phyloP scores from a whole-genome alignment of 495 filamentous ascomycete genomes.

The Aspergillus funiculosus region DNA sequence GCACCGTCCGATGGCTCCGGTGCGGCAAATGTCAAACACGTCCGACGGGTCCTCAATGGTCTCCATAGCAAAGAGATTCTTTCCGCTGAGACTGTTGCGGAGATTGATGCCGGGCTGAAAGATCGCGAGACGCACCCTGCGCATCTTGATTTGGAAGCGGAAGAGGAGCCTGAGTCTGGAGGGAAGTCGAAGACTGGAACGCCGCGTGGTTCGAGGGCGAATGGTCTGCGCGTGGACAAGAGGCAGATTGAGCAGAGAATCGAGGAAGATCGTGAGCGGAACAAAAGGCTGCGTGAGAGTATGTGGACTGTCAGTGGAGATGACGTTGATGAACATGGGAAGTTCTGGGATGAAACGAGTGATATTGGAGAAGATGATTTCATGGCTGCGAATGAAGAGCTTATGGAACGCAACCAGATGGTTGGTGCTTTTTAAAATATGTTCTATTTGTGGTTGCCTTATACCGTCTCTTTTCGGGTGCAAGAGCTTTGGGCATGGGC shows the following conservation, averaged over 20 bases:
- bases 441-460: background rate
- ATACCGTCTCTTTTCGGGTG: too few relatives aligned
- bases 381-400: slow-evolving; percentile 65
- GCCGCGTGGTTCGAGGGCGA: slow-evolving; percentile 28
- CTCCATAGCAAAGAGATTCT: slow-evolving; percentile 64
- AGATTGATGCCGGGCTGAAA: slow-evolving; percentile 75
- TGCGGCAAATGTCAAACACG: slow-evolving; percentile 90
- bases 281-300: slow-evolving; percentile 81
- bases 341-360: slow-evolving; percentile 73
- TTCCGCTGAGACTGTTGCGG: slow-evolving; percentile 57
- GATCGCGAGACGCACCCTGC: slow-evolving; percentile 56
- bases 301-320: slow-evolving; percentile 76
- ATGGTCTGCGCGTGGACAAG: slow-evolving; percentile 61
- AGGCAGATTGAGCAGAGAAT: slow-evolving; percentile 89
- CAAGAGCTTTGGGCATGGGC: too few relatives aligned
- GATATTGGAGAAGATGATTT: slow-evolving; percentile 81
- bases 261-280: slow-evolving; percentile 92
- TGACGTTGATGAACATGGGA: slow-evolving; percentile 57
- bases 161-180: slow-evolving; percentile 26
- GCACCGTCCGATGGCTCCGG: slow-evolving; percentile 84
- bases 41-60: slow-evolving; percentile 68
- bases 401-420: slow-evolving; percentile 48
- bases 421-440: slow-evolving; percentile 11
- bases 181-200: slow-evolving; percentile 27
- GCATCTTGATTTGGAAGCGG: slow-evolving; percentile 37